A percentile compares a stretch with the other conserved stretches of the same genome.
Evolutionary conservation across 2,329 filamentous ascomycete species (phyloP).

Genomic region (Aureobasidium sp.): DNA sequence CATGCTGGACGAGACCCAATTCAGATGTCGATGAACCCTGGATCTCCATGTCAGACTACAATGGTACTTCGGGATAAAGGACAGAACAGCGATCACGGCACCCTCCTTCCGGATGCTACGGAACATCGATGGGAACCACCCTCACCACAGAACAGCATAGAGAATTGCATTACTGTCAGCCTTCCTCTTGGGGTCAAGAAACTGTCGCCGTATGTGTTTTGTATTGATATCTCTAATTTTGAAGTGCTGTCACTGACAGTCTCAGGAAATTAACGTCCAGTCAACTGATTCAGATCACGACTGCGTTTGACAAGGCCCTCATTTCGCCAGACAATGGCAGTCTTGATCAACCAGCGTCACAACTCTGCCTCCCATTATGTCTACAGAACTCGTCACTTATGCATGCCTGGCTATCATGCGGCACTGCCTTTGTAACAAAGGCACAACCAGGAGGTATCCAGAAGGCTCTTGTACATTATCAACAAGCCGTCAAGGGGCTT

Average conservation of each 20-base stretch:
- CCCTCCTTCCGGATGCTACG: background rate
- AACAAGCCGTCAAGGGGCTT: background rate
- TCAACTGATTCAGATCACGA: conserved; percentile 9
- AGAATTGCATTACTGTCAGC: background rate
- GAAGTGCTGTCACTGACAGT: background rate
- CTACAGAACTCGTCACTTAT: conserved; percentile 1
- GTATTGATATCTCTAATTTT: background rate
- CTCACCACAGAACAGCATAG: background rate
- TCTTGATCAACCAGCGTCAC: background rate
- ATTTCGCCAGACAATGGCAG: background rate
- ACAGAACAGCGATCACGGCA: background rate
- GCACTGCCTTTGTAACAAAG: conserved; percentile 1
- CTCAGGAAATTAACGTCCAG: background rate
- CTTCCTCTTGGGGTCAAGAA: background rate
- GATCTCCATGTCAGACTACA: background rate
- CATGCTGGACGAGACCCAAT: background rate
- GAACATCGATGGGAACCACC: background rate
- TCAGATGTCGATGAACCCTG: background rate
- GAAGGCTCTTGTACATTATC: conserved; percentile 1
- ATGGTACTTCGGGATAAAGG: background rate
- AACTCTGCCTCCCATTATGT: background rate
- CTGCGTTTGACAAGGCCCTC: conserved; percentile 4
- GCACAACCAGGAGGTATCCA: background rate
- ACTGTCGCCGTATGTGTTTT: background rate
- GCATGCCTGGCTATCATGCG: conserved; percentile 10